These are phyloP conservation scores for Penstemon davidsonii DNA, from an alignment of 257 asterid species.

Conservation along the genomic window DNA sequence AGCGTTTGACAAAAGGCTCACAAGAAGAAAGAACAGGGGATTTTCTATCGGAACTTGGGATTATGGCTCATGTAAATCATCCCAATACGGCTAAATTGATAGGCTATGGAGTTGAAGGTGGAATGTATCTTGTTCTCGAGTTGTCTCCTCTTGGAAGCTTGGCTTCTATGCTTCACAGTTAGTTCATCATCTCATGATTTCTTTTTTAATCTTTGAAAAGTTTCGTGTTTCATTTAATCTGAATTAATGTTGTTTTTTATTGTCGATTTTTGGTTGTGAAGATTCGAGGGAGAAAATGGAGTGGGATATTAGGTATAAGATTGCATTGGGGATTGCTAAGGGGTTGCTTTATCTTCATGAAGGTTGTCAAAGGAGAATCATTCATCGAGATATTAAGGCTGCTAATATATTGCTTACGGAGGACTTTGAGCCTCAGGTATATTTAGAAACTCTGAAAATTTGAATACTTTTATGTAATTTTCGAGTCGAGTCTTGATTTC, in stretches of 20 bases:
- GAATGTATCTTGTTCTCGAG: constrained; percentile 88
- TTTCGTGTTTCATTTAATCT: not conserved
- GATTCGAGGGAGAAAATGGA: constrained; percentile 67
- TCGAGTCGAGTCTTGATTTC: no score
- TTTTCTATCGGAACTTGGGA: constrained; percentile 86
- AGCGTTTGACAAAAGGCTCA: constrained; percentile 63
- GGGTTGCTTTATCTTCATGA: constrained; percentile 90
- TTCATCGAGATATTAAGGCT: constrained; percentile 92
- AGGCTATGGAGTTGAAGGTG: constrained; percentile 94
- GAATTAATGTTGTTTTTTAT: constrained; percentile 8
- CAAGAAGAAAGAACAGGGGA: constrained; percentile 71
- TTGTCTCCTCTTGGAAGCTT: constrained; percentile 91
- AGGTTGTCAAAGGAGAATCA: constrained; percentile 89
- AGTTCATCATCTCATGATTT: constrained; percentile 34
- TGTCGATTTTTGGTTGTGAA: constrained; percentile 23
- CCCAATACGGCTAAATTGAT: constrained; percentile 90
- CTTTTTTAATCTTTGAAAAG: not conserved
- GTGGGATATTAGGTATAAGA: constrained; percentile 74
- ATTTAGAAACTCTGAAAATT: not conserved
- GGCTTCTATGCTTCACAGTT: constrained; percentile 88
- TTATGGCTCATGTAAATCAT: constrained; percentile 94
- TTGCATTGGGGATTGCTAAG: constrained; percentile 78
- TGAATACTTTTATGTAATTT: not conserved
- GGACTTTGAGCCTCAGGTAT: constrained; percentile 91
- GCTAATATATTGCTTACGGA: constrained; percentile 86